Evolutionary conservation across 306 rosid species (phyloP).

Genomic region (Rosa chinensis): DNA sequence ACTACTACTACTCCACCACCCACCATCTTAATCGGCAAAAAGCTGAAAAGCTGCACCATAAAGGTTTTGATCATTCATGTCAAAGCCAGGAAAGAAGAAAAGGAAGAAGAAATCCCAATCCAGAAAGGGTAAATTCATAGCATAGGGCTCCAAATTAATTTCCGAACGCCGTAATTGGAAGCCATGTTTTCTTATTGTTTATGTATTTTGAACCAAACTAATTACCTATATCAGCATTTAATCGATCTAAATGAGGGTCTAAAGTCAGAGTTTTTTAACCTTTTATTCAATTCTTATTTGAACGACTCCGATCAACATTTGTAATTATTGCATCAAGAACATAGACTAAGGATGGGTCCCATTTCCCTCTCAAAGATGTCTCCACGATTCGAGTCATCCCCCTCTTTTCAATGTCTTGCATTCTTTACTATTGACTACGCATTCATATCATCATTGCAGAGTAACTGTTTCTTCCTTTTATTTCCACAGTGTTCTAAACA

Average conservation of each 20-base stretch:
- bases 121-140: not conserved
- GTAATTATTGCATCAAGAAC: constrained; percentile 33
- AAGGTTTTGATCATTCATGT: constrained; percentile 16
- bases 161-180: not conserved
- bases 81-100: not conserved
- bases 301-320: too few species aligned
- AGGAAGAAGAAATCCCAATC: not conserved
- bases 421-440: constrained; percentile 23
- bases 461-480: constrained; percentile 7
- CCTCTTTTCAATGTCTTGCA: constrained; percentile 44
- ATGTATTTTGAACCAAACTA: not conserved
- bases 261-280: not conserved
- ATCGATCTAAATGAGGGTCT: not conserved
- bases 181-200: not conserved
- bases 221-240: not conserved
- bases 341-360: constrained; percentile 44
- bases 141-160: not conserved
- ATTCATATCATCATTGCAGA: constrained; percentile 19
- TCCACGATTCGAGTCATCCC: constrained; percentile 39
- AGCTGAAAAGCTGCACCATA: constrained; percentile 4
- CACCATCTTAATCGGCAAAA: constrained; percentile 4
- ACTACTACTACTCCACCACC: not conserved
- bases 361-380: constrained; percentile 50
- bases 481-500: not conserved
- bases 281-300: too few species aligned